Evolutionary conservation across 345 rosid genomes (phyloP).

Genomic region (Hibiscus mutabilis): DNA sequence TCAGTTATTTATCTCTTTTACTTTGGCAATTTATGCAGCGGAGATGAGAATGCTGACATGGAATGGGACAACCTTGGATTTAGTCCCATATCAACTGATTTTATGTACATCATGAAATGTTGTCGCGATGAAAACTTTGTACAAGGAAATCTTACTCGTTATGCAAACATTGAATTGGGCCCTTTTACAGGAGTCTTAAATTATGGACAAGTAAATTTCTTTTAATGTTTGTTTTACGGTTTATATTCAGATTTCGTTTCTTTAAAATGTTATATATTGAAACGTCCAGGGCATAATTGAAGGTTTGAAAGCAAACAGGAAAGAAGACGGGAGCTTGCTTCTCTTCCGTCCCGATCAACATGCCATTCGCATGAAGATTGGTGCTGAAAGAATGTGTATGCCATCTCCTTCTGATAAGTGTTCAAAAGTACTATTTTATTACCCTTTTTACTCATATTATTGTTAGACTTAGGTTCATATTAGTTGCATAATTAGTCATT

Average conservation of each 20-base stretch:
- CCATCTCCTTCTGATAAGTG: conserved; percentile 71
- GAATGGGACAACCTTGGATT: conserved; percentile 89
- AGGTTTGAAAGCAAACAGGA: conserved; percentile 71
- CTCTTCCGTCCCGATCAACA: conserved; percentile 72
- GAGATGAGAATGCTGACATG: conserved; percentile 52
- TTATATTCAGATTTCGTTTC: background rate
- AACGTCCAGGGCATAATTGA: conserved; percentile 54
- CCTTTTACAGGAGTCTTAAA: conserved; percentile 79
- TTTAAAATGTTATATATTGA: background rate
- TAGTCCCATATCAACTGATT: conserved; percentile 48
- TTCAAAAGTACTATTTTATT: no score
- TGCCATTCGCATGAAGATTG: conserved; percentile 59
- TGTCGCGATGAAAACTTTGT: conserved; percentile 36
- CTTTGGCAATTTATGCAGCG: conserved; percentile 7
- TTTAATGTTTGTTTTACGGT: background rate
- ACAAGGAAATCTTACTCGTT: conserved; percentile 42
- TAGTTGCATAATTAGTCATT: no score
- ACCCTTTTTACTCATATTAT: no score
- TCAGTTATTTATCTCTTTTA: no score
- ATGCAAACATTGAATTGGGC: conserved; percentile 51
- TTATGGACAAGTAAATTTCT: conserved; percentile 65
- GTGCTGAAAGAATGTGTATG: conserved; percentile 92
- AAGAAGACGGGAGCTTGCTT: conserved; percentile 50
- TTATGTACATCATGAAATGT: conserved; percentile 66
- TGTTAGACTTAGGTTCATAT: no score